A percentile compares a stretch with the other conserved stretches of the same genome.
Conservation (phyloP, 2,329 filamentous ascomycete species). For the Pseudohalonectria lignicola region DNA sequence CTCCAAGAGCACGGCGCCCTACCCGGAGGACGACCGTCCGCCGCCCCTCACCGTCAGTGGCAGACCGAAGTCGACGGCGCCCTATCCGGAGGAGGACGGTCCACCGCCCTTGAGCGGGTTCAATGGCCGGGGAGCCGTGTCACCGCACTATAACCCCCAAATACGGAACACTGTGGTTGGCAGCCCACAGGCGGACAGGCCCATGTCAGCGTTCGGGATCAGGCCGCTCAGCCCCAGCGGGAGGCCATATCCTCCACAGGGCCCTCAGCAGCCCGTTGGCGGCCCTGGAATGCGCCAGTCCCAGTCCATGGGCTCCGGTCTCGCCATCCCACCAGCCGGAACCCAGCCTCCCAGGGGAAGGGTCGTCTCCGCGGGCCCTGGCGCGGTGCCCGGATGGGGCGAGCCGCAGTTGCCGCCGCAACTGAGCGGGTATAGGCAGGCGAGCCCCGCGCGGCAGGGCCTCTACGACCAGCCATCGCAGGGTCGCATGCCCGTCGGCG, state of each 20-base stretch:
- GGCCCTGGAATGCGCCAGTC: conserved; percentile 25
- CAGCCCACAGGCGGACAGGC: conserved; percentile 35
- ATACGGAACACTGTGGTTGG: conserved; percentile 36
- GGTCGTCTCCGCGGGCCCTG: conserved; percentile 19
- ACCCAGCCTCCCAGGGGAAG: conserved; percentile 27
- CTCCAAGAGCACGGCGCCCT: conserved; percentile 36
- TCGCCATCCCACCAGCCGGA: conserved; percentile 29
- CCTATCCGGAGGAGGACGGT: conserved; percentile 38
- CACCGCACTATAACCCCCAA: conserved; percentile 33
- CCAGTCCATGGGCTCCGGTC: conserved; percentile 30
- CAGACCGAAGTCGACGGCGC: conserved; percentile 33
- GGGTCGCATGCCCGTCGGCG: conserved; percentile 5
- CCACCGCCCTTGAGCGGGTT: too few relatives aligned
- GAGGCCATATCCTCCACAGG: conserved; percentile 8
- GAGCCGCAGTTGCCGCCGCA: too few relatives aligned
- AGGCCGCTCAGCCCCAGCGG: conserved; percentile 27
- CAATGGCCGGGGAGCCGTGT: too few relatives aligned
- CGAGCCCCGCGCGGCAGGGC: conserved; percentile 22
- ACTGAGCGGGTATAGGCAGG: conserved; percentile 28
- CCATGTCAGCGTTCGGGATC: conserved; percentile 42
- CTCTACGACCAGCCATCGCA: conserved; percentile 6
- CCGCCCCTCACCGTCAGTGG: too few relatives aligned
- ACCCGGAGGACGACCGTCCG: conserved; percentile 33
- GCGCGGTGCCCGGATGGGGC: conserved; percentile 25
- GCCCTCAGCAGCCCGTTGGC: conserved; percentile 1